phyloP scores from a whole-genome alignment of 2,329 filamentous ascomycete species.

The Penicillium thymicola region DNA sequence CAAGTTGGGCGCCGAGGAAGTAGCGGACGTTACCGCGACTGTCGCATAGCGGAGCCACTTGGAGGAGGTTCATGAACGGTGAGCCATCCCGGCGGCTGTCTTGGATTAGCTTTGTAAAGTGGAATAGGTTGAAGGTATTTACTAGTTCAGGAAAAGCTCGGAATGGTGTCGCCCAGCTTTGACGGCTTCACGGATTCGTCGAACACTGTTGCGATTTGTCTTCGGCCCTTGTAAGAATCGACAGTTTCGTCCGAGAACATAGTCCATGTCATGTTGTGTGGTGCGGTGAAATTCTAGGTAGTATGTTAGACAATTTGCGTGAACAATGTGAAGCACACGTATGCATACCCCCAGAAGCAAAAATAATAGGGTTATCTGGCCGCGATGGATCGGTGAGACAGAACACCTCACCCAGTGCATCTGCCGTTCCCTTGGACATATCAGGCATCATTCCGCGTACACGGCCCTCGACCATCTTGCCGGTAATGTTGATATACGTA shows the following conservation, averaged over 20 bases:
- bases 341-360: conserved; percentile 66
- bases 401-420: conserved; percentile 73
- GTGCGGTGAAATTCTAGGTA: conserved; percentile 65
- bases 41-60: conserved; percentile 68
- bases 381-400: conserved; percentile 72
- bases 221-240: conserved; percentile 73
- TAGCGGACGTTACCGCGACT: conserved; percentile 64
- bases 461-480: conserved; percentile 62
- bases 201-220: conserved; percentile 62
- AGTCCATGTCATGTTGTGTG: conserved; percentile 70
- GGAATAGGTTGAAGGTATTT: conserved; percentile 23
- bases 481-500: conserved; percentile 65
- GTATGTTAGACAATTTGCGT: background rate
- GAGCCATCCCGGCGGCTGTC: conserved; percentile 65
- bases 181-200: conserved; percentile 62
- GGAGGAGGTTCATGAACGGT: conserved; percentile 72
- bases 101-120: background rate
- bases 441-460: conserved; percentile 66
- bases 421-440: conserved; percentile 63
- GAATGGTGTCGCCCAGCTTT: conserved; percentile 64
- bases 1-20: conserved; percentile 69
- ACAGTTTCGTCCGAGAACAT: conserved; percentile 72
- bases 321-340: background rate
- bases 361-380: conserved; percentile 71
- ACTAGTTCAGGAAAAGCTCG: conserved; percentile 74